Evolutionary conservation across 2,329 filamentous ascomycete genomes (phyloP), one percentile per base, ranked within the genome.

Genomic region (Colletotrichum liriopes): DNA sequence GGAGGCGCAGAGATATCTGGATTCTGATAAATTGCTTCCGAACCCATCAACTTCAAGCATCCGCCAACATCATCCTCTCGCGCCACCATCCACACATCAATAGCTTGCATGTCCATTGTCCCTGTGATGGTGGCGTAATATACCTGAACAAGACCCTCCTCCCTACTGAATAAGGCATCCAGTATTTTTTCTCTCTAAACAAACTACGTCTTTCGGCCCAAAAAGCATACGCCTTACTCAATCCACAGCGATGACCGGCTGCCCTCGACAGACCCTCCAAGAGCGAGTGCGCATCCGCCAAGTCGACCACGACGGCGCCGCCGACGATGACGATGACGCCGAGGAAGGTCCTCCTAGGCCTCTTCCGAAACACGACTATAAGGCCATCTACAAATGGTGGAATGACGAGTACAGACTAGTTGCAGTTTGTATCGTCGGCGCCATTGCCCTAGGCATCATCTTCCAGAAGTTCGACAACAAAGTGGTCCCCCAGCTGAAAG

Each of bases 391-490:
- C 39, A 77, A 74, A 47, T 83, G 77, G 81, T 83, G 81, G 82
- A 75, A 78, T 23, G 79, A 78, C 43, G 82, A 84, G 70, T 83
- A 81, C 74, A 71, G 78, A 65, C 81, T 78, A 47, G 79, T 78
- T 56, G 71, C 76, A 26, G 63, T 80, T 60, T 81, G 80, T 65
- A 68, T 81, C 20, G 55, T 71, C 20, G 76, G 78, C 16, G 77
- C 80, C 3, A 65, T 73, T 12, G 73, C 72, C 8, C 77, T 84
- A 14, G 70, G 77, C 35, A 49, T 76, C 20, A 71, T 84, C 5
- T 76, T 84, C 12, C 73, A 70, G 58, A 60, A 74, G 9, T 82
- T 78, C 71, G 78, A 84, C 55, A 75, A 77, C 23, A 74, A 77
- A 29, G 70, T 78, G 1, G 77, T 80, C 43, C 82, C 82, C 0